Evolutionary conservation across 1,284 basidiomycete species (phyloP), one percentile per base, ranked within the genome.

Genomic region (Uromyces viciae-fabae): DNA sequence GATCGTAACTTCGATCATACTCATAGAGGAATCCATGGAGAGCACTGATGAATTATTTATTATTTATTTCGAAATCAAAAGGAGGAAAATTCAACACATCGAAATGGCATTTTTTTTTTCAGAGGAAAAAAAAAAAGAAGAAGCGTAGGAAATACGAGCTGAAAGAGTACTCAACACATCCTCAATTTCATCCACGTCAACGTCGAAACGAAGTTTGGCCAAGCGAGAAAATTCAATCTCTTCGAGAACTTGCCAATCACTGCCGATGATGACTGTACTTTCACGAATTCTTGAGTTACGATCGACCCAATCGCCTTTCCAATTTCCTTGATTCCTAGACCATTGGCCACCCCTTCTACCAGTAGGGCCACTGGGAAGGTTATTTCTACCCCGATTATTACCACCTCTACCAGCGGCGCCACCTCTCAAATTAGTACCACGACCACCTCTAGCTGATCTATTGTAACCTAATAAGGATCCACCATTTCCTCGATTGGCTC

Each of bases 141-240:
- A 58, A 52, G 7, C 36, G 88, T n/a, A n/a, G n/a, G n/a, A n/a
- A n/a, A n/a, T n/a, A n/a, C n/a, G n/a, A n/a, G n/a, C n/a, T n/a
- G n/a, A n/a, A n/a, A n/a, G n/a, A n/a, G n/a, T n/a, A 85, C 84
- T 95, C 94, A 97, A 86, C 83, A 93, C 91, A 84, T 95, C 93
- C 66, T 72, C 38, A 54, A 91, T 92, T 60, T 94, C 92, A 83
- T 94, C 83, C 17, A 83, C 84, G 72, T 85, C 93, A 28, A 99
- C 95, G 79, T 95, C 94, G 58, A 99, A 90, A 81, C 93, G 90
- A 82, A 99, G 89, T 87, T 99, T 99, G 60, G 91, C 88, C 82
- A 99, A 89, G 81, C 96, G 92, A 87, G 92, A 90, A 88, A 98
- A 99, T 86, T 98, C 96, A 84, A 99, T 92, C 88, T 99, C 97